A percentile compares a stretch with the other conserved stretches of the same genome.
phyloP scores from a whole-genome alignment of 2,329 filamentous ascomycete genomes.

The Fonsecaea monophora region DNA sequence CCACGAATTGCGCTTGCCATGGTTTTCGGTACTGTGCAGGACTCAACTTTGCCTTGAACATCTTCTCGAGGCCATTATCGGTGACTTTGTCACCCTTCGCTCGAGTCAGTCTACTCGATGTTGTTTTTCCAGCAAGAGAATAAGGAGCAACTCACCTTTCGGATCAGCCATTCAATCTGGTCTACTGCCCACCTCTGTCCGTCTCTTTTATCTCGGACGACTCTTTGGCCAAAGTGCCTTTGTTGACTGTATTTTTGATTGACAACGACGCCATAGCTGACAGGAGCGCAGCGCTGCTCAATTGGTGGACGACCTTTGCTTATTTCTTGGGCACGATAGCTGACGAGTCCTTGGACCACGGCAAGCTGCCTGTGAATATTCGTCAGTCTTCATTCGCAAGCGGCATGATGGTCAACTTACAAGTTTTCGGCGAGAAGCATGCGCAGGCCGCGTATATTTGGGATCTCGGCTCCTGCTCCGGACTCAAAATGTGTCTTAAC shows the following conservation, averaged over 20 bases:
- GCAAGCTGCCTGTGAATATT: conserved; percentile 38
- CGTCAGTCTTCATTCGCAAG: background rate
- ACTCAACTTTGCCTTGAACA: conserved; percentile 36
- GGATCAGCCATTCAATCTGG: conserved; percentile 48
- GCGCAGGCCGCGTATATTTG: conserved; percentile 40
- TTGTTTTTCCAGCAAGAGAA: background rate
- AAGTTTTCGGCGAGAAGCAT: conserved; percentile 46
- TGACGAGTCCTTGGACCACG: conserved; percentile 46
- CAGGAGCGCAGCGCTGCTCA: conserved; percentile 44
- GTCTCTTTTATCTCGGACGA: conserved; percentile 44
- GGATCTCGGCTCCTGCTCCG: conserved; percentile 25
- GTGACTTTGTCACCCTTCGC: conserved; percentile 28
- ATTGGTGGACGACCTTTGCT: conserved; percentile 42
- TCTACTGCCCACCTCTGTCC: conserved; percentile 44
- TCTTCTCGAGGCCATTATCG: conserved; percentile 34
- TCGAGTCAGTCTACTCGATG: background rate
- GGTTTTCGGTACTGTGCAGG: conserved; percentile 32
- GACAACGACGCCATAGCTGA: conserved; percentile 48
- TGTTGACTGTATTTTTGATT: conserved; percentile 44
- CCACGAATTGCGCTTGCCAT: conserved; percentile 46
- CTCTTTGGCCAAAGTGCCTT: conserved; percentile 42
- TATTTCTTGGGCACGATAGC: conserved; percentile 45
- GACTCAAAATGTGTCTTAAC: conserved; percentile 40
- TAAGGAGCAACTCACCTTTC: conserved; percentile 39
- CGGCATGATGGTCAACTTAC: conserved; percentile 6